Percentiles rank a stretch among this genome's conserved stretches.
Conservation (phyloP, 352 stramenopile species). For the Phytopythium kandeliae region DNA sequence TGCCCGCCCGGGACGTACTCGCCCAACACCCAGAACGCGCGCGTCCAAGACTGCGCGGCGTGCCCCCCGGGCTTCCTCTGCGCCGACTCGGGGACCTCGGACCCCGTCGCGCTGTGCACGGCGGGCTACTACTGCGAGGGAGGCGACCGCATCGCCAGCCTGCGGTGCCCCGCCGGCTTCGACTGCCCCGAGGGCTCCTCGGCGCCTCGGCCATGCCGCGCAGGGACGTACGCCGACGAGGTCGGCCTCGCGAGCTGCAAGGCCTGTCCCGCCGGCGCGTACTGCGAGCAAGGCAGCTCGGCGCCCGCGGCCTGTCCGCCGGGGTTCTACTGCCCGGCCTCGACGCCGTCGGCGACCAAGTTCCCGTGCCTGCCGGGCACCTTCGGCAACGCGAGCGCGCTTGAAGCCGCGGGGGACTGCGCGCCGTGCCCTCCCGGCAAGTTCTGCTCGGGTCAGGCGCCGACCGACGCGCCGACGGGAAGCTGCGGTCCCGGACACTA, state of each 20-base stretch:
- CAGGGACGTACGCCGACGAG: slow-evolving; percentile 62
- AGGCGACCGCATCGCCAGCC: slow-evolving; percentile 42
- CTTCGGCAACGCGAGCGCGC: slow-evolving; percentile 38
- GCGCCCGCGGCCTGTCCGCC: slow-evolving; percentile 44
- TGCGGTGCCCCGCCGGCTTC: slow-evolving; percentile 52
- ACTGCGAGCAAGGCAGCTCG: slow-evolving; percentile 41
- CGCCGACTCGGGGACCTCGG: slow-evolving; percentile 38
- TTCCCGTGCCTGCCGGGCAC: slow-evolving; percentile 59
- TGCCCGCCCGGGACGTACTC: slow-evolving; percentile 74
- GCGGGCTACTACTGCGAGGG: slow-evolving; percentile 56
- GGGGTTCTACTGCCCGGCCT: slow-evolving; percentile 74
- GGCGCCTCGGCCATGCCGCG: slow-evolving; percentile 43
- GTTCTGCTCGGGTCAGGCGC: slow-evolving; percentile 68
- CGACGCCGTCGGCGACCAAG: slow-evolving; percentile 32
- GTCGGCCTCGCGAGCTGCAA: slow-evolving; percentile 53
- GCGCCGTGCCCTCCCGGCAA: slow-evolving; percentile 51
- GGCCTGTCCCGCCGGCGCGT: slow-evolving; percentile 67
- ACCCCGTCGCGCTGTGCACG: slow-evolving; percentile 41
- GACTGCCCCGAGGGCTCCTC: slow-evolving; percentile 72
- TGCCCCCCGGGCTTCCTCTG: slow-evolving; percentile 66
- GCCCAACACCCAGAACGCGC: slow-evolving; percentile 50
- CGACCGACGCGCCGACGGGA: slow-evolving; percentile 47
- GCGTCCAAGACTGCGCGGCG: slow-evolving; percentile 54
- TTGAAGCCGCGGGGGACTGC: slow-evolving; percentile 42
- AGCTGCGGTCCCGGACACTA: slow-evolving; percentile 62